phyloP scores from a whole-genome alignment of 495 filamentous ascomycete genomes.

The Daldinia bambusicola region DNA sequence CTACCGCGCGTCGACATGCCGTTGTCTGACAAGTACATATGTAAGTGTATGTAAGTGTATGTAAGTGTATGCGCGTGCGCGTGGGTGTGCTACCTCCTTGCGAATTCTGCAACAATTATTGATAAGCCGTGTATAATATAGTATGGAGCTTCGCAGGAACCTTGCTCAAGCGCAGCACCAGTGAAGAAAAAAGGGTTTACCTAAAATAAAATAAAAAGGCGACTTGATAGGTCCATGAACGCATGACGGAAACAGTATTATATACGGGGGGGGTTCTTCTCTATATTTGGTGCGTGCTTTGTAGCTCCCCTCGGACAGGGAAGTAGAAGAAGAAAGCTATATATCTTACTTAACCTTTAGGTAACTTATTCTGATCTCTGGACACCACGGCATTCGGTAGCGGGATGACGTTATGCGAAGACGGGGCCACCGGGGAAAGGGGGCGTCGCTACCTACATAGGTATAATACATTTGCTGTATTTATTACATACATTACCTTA shows the following conservation, averaged over 20 bases:
- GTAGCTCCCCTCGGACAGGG: constrained; percentile 20
- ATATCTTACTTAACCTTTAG: constrained; percentile 46
- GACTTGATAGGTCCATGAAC: constrained; percentile 25
- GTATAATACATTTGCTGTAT: constrained; percentile 8
- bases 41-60: too few species aligned
- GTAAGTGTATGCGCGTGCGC: background rate
- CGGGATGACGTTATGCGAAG: constrained; percentile 38
- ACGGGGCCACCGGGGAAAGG: constrained; percentile 31
- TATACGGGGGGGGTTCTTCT: constrained; percentile 6
- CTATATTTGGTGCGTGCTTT: constrained; percentile 9
- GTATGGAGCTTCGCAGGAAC: constrained; percentile 10
- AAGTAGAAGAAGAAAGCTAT: constrained; percentile 15
- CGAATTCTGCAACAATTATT: constrained; percentile 16
- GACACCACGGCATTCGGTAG: constrained; percentile 34
- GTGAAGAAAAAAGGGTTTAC: background rate
- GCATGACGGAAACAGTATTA: background rate
- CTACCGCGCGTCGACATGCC: constrained; percentile 20
- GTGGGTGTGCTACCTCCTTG: constrained; percentile 11
- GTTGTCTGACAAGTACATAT: constrained; percentile 16
- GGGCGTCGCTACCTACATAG: constrained; percentile 22
- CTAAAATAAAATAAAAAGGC: background rate
- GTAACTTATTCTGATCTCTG: constrained; percentile 33
- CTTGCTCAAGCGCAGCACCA: constrained; percentile 7
- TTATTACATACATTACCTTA: constrained; percentile 2
- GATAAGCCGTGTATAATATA: constrained; percentile 9